Conservation (phyloP, 192 early-diverging fungal genomes). For the Gigaspora rosea region DNA sequence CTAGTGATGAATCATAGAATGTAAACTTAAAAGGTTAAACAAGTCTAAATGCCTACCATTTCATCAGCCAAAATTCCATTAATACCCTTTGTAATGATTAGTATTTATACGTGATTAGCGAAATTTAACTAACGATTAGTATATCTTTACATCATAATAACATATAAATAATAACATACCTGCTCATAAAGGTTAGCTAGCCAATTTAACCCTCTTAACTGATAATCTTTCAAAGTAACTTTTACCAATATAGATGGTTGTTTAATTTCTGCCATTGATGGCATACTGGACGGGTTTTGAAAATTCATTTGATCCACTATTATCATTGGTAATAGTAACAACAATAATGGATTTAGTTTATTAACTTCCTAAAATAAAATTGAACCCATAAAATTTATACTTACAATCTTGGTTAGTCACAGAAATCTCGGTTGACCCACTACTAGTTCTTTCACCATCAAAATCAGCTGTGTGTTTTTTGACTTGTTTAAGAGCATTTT, state of each 20-base stretch:
- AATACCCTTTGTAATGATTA: constrained; percentile 56
- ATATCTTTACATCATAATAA: not conserved
- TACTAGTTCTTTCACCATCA: constrained; percentile 55
- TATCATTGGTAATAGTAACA: not conserved
- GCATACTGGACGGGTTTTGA: constrained; percentile 78
- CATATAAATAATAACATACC: not conserved
- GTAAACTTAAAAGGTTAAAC: not conserved
- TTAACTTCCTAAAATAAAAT: not conserved
- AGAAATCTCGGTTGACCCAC: constrained; percentile 35
- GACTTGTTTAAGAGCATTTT: constrained; percentile 74
- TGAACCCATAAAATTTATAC: constrained; percentile 10
- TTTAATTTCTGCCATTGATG: constrained; percentile 65
- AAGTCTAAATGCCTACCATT: constrained; percentile 51
- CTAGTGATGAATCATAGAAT: not conserved
- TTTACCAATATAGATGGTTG: constrained; percentile 84
- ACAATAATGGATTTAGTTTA: not conserved
- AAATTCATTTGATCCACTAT: constrained; percentile 82
- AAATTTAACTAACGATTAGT: not conserved
- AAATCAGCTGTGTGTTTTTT: constrained; percentile 68
- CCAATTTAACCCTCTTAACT: constrained; percentile 86
- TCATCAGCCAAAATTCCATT: constrained; percentile 90
- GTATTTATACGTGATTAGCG: not conserved
- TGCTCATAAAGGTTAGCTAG: constrained; percentile 84
- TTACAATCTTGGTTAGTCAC: constrained; percentile 52
- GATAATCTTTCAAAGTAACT: constrained; percentile 82